Evolutionary conservation across 495 filamentous ascomycete genomes (phyloP).

Genomic region (Hypomontagnella submonticulosa): DNA sequence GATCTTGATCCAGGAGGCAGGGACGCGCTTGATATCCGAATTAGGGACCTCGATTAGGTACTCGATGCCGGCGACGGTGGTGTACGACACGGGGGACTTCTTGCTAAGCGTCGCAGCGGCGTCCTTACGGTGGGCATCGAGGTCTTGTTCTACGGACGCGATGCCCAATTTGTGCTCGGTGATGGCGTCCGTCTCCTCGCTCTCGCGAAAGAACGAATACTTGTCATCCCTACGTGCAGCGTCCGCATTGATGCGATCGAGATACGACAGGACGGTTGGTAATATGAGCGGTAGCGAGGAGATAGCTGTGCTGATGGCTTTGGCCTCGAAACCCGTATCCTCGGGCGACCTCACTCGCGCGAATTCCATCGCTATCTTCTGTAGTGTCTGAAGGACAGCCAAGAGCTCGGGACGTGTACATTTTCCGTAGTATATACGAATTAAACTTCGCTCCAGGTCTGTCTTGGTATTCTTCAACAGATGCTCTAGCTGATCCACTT

Average conservation of each 20-base stretch:
- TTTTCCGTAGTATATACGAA: conserved; percentile 96
- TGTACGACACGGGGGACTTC: conserved; percentile 75
- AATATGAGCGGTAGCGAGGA: conserved; percentile 79
- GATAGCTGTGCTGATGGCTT: conserved; percentile 77
- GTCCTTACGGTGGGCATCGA: conserved; percentile 77
- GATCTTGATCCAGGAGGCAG: conserved; percentile 93
- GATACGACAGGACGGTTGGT: conserved; percentile 72
- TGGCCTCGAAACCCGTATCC: conserved; percentile 79
- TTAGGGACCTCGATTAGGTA: conserved; percentile 94
- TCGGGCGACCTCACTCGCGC: conserved; percentile 68
- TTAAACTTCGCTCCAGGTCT: conserved; percentile 91
- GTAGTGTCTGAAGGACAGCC: conserved; percentile 82
- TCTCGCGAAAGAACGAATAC: conserved; percentile 90
- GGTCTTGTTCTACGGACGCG: conserved; percentile 85
- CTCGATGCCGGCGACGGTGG: conserved; percentile 87
- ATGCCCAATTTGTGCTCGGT: conserved; percentile 91
- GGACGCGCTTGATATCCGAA: conserved; percentile 79
- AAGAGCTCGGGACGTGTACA: conserved; percentile 93
- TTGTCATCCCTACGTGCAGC: conserved; percentile 91
- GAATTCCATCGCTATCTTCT: conserved; percentile 81
- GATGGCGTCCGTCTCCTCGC: conserved; percentile 86
- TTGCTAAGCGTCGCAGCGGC: conserved; percentile 76
- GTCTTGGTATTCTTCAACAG: conserved; percentile 76
- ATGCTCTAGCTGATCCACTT: conserved; percentile 76
- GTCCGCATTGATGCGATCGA: conserved; percentile 86